These are phyloP conservation scores for Pseudogymnoascus sp. DNA, from an alignment of 2,329 filamentous ascomycete species.

Conservation along the genomic window DNA sequence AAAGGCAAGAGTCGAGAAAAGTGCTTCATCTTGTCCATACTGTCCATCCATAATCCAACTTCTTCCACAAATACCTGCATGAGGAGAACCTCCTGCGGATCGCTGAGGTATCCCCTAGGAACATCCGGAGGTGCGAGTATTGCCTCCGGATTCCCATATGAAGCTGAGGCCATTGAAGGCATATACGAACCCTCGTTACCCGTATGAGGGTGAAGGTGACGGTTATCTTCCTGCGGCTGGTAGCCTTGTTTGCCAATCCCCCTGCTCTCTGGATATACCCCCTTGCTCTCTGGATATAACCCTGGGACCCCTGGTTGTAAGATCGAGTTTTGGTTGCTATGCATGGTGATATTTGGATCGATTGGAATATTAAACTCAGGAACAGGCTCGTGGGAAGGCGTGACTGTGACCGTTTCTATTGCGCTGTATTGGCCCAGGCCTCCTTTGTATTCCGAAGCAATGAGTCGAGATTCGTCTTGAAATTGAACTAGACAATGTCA, in stretches of 20 bases:
- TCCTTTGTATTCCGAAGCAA: slow-evolving; percentile 82
- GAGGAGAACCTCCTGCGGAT: slow-evolving; percentile 71
- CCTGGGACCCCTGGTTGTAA: slow-evolving; percentile 17
- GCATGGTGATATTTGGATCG: slow-evolving; percentile 12
- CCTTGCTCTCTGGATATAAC: slow-evolving; percentile 19
- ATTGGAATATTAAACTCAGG: slow-evolving; percentile 19
- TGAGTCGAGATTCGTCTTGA: slow-evolving; percentile 78
- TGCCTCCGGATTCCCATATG: slow-evolving; percentile 27
- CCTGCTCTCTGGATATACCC: slow-evolving; percentile 20
- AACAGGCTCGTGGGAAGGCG: slow-evolving; percentile 23
- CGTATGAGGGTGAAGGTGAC: slow-evolving; percentile 25
- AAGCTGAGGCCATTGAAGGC: slow-evolving; percentile 31
- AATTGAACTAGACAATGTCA: slow-evolving; percentile 52
- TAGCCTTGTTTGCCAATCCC: slow-evolving; percentile 20
- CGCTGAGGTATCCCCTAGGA: slow-evolving; percentile 56
- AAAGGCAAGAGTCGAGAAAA: slow-evolving; percentile 81
- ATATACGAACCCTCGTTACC: slow-evolving; percentile 26
- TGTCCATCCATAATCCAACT: slow-evolving; percentile 91
- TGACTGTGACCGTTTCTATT: slow-evolving; percentile 30
- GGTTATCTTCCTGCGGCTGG: slow-evolving; percentile 18
- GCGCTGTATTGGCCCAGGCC: slow-evolving; percentile 59
- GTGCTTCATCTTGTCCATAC: slow-evolving; percentile 74
- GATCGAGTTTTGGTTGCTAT: slow-evolving; percentile 21
- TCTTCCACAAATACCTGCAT: slow-evolving; percentile 91
- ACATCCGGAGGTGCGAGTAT: slow-evolving; percentile 33